phyloP scores from a whole-genome alignment of 2,329 filamentous ascomycete genomes.

The Penicillium sp. region DNA sequence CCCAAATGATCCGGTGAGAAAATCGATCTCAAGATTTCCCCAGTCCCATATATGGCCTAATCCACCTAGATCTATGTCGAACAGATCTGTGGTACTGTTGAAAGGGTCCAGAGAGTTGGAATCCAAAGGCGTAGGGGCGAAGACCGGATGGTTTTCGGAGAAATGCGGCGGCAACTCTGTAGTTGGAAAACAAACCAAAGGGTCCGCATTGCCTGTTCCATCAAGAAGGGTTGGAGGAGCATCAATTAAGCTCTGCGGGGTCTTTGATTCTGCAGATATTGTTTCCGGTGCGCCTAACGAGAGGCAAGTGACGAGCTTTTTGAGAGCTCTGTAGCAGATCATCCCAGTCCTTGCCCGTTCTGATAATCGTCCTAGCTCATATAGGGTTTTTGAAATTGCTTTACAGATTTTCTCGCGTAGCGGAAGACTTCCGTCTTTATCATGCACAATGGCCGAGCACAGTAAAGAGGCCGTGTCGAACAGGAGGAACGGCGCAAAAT shows the following conservation, averaged over 20 bases:
- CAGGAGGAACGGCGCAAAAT: slow-evolving; percentile 56
- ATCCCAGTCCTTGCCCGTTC: slow-evolving; percentile 29
- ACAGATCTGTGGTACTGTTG: slow-evolving; percentile 10
- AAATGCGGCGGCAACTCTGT: background rate
- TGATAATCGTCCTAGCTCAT: slow-evolving; percentile 36
- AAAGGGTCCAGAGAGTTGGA: background rate
- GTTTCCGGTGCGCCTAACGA: slow-evolving; percentile 15
- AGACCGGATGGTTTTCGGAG: background rate
- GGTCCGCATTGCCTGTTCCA: background rate
- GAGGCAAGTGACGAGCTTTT: slow-evolving; percentile 26
- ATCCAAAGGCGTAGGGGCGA: background rate
- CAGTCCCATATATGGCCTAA: slow-evolving; percentile 36
- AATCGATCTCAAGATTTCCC: slow-evolving; percentile 29
- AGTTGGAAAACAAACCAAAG: background rate
- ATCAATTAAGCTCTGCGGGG: slow-evolving; percentile 3
- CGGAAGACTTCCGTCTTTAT: slow-evolving; percentile 48
- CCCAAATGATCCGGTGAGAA: background rate
- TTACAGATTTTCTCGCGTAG: slow-evolving; percentile 48
- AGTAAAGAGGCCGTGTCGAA: slow-evolving; percentile 59
- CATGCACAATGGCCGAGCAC: slow-evolving; percentile 59
- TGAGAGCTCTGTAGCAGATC: slow-evolving; percentile 31
- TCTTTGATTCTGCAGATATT: background rate
- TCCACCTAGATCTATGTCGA: slow-evolving; percentile 30
- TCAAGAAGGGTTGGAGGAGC: slow-evolving; percentile 7
- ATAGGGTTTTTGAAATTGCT: slow-evolving; percentile 45